Base-by-base conservation (phyloP, 2,329 filamentous ascomycete species). In the Fusarium floridanum region DNA sequence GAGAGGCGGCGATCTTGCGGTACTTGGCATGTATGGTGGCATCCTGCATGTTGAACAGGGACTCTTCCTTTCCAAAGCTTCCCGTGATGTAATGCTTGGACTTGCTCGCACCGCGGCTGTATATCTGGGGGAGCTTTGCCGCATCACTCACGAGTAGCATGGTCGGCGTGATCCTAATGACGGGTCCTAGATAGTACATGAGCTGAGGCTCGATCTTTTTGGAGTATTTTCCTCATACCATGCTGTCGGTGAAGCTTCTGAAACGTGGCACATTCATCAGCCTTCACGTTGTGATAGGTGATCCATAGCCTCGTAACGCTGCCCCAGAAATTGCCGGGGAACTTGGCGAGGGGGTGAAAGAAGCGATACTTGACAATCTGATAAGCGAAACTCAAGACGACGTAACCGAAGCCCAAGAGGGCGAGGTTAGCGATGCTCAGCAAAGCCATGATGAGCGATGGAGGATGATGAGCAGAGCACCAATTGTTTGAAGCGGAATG, bases 41-140 rank as follows among this genome's bases (percentile, higher is more conserved):
- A 55, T 88, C 85, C 68, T 87, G 86, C 85, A 90, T 90, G 67
- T 90, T 90, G 79, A 91, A 90, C 7, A 91, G 74, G 2, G 84
- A 86, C 68, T 90, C 89, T 6, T 83, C 85, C 65, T 88, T 85
- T 17, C 89, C 89, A 72, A 91, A 90, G 27, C 84, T 87, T 22
- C 88, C 89, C 0, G 88, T 88, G 67, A 90, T 88, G 77, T 91
- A 91, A 78, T 90, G 86, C 59, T 88, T 84, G 1, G 87, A 88
- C 77, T 91, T 91, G 80, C 89, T 84, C 6, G 86, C 88, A 71
- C 87, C 83, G 24, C 88, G 86, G 62, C 85, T 83, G 80, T 91
- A 91, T 29, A 91, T 86, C 16, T 85, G 83, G 0, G 89, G 89
- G 3, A 91, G 83, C 76, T 88, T 87, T 2, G 83, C 86, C 0